A percentile compares a stretch with the other conserved stretches of the same genome.
These are phyloP conservation scores for Hanseniaspora lindneri DNA, from an alignment of 805 yeast species.

Conservation along the genomic window DNA sequence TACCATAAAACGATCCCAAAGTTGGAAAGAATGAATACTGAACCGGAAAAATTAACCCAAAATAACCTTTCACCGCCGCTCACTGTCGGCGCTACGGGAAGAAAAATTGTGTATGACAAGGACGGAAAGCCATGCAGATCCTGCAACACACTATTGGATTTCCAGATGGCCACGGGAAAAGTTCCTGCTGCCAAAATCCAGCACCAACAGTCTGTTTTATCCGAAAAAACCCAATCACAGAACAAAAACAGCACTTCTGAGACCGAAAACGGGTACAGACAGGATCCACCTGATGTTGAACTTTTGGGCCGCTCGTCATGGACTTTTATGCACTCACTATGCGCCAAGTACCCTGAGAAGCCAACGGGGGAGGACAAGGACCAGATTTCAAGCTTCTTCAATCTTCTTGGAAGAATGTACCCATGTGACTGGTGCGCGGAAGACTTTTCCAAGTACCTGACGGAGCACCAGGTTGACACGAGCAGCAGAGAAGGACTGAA, in stretches of 20 bases:
- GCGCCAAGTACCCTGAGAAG: conserved; percentile 70
- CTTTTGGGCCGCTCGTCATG: conserved; percentile 76
- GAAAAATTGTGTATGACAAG: conserved; percentile 43
- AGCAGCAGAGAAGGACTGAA: conserved; percentile 68
- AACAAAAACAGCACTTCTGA: too few relatives aligned
- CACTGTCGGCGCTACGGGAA: conserved; percentile 13
- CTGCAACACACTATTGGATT: conserved; percentile 73
- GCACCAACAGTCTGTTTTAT: too few relatives aligned
- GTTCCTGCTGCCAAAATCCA: conserved; percentile 21
- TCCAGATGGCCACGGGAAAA: conserved; percentile 46
- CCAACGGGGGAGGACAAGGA: conserved; percentile 53
- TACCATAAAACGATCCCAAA: too few relatives aligned
- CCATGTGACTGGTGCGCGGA: conserved; percentile 92
- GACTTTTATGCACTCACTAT: conserved; percentile 83
- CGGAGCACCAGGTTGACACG: conserved; percentile 42
- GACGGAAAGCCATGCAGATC: conserved; percentile 94
- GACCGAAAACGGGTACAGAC: conserved; percentile 32
- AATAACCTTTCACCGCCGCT: not conserved
- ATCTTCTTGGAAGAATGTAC: conserved; percentile 62
- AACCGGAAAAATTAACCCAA: not conserved
- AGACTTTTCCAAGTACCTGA: conserved; percentile 60
- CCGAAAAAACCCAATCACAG: too few relatives aligned
- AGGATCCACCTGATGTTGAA: conserved; percentile 79
- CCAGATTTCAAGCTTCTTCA: conserved; percentile 60
- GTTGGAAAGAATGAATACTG: not conserved